Evolutionary conservation across 805 yeast genomes (phyloP).

Genomic region (Phaffomyces opuntiae): DNA sequence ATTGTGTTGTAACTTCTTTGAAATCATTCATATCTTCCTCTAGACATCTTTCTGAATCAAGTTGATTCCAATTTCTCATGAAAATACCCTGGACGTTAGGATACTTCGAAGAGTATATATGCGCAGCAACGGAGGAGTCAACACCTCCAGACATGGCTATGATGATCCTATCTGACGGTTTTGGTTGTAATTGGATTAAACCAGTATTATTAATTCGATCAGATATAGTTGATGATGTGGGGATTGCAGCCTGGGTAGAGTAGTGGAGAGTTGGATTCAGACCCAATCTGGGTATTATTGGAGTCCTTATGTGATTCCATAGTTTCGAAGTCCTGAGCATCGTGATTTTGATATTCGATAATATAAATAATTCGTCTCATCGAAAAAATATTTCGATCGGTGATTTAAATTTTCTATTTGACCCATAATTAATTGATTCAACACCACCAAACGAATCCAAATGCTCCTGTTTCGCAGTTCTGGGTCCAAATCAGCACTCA

Average conservation of each 20-base stretch:
- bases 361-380: background rate
- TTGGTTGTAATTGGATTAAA: conserved; percentile 39
- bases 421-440: too few relatives aligned
- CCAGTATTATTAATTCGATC: background rate
- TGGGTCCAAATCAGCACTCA: too few relatives aligned
- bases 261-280: background rate
- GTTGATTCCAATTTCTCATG: conserved; percentile 69
- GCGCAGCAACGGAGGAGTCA: conserved; percentile 87
- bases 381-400: too few relatives aligned
- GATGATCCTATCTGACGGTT: conserved; percentile 49
- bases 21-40: conserved; percentile 91
- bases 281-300: too few relatives aligned
- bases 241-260: background rate
- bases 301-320: too few relatives aligned
- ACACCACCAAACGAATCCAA: too few relatives aligned
- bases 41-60: conserved; percentile 52
- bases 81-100: conserved; percentile 74
- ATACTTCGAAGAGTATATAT: conserved; percentile 40
- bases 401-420: background rate
- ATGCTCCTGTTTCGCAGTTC: too few relatives aligned
- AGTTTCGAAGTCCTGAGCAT: too few relatives aligned
- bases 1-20: conserved; percentile 47
- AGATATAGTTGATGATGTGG: background rate
- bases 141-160: conserved; percentile 97
- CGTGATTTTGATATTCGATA: background rate